Base-by-base conservation (phyloP, 1,139 yeast genomes). In the Sugiyamaella castrensis region DNA sequence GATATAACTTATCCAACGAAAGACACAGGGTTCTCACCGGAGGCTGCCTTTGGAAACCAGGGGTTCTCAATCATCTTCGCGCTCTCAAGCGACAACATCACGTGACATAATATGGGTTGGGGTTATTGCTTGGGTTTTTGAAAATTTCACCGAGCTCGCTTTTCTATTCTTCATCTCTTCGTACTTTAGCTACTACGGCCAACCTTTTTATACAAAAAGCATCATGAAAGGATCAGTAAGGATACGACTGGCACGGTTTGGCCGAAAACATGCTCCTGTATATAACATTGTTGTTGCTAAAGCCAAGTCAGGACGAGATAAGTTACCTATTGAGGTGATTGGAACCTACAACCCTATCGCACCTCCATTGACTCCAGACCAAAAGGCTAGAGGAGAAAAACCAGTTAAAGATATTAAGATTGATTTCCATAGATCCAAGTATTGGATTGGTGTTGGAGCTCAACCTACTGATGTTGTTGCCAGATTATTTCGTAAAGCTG, bases 391-490 rank as follows among this genome's bases (percentile, higher is more conserved):
- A 5, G 70, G 70, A 4, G 81, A 82, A n/a, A 73, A 77, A 56
- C 88, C 94, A 19, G 75, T 78, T 48, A 92, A 92, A 66, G 89
- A 89, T 59, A 79, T 92, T 36, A 79, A 81, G 58, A 73, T 92
- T 41, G 98, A 92, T 66, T 88, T 92, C 64, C 82, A 82, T 57
- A 80, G 97, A 58, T 81, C 96, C n/a, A 88, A 88, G 68, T 94
- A 92, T 70, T 92, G 99, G 99, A 72, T 92, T 40, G 96, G 97
- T 63, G 96, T 88, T 12, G 99, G 99, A n/a, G 98, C 98, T 1
- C 95, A 87, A 65, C 95, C 96, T 4, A 82, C 94, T 31, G 91
- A 86, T 39, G 75, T 94, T 4, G 95, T 91, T 10, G 78, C 82
- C 4, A 81, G 81, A 59, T 71, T 92, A 53, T 79, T 92, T 66